phyloP scores from a whole-genome alignment of 768 basidiomycete species.

The Psilocybe azurescens region DNA sequence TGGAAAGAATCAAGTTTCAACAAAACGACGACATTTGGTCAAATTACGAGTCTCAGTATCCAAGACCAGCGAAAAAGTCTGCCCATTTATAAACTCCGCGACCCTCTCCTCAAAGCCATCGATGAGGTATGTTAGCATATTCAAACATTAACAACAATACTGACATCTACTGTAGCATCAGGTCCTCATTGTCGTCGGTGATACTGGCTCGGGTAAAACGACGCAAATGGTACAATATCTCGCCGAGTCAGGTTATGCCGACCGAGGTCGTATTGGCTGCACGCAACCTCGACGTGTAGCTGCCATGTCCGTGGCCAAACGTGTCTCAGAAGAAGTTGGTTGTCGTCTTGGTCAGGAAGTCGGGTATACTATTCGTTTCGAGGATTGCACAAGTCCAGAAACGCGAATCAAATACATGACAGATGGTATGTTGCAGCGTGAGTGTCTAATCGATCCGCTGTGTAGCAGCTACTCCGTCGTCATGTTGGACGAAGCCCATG shows the following conservation, averaged over 20 bases:
- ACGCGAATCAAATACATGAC: constrained; percentile 99
- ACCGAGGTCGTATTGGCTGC: constrained; percentile 91
- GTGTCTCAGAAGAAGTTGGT: constrained; percentile 97
- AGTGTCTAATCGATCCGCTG: constrained; percentile 95
- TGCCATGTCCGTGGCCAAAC: constrained; percentile 98
- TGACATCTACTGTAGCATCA: constrained; percentile 68
- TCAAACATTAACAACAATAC: constrained; percentile 1
- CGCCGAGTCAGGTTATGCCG: constrained; percentile 93
- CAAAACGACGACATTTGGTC: constrained; percentile 95
- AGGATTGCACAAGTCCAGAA: constrained; percentile 98
- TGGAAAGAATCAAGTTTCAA: constrained; percentile 96
- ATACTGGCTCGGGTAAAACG: constrained; percentile 98
- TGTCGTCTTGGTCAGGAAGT: constrained; percentile 97
- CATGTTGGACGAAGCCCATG: constrained; percentile 99
- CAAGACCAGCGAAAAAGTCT: constrained; percentile 91
- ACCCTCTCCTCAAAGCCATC: constrained; percentile 89
- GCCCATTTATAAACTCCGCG: constrained; percentile 95
- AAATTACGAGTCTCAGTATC: constrained; percentile 88
- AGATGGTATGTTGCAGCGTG: constrained; percentile 98
- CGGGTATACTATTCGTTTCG: constrained; percentile 98
- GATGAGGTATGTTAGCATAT: constrained; percentile 65
- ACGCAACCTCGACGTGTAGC: constrained; percentile 99
- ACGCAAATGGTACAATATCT: constrained; percentile 99
- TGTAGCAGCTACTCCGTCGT: constrained; percentile 92
- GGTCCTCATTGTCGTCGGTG: constrained; percentile 97